Conservation (phyloP, 1,284 basidiomycete species). For the Austropuccinia psidii region DNA sequence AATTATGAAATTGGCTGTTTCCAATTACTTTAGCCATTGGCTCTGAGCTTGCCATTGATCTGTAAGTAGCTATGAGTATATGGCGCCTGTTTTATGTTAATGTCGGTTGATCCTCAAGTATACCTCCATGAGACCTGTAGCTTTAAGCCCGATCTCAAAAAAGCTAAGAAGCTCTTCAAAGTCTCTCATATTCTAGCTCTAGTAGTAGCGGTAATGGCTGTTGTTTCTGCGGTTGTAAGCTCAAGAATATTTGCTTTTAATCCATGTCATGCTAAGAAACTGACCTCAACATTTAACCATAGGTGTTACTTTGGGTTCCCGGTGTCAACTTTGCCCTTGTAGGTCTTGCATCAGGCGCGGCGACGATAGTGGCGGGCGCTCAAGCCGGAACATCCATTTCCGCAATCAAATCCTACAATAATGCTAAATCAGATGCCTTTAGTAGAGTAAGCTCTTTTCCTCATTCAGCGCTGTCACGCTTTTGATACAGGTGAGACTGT, state of each 20-base stretch:
- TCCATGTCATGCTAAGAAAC: neutral
- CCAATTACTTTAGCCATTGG: neutral
- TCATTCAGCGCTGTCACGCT: neutral
- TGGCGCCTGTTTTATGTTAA: neutral
- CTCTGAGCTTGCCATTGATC: constrained; percentile 17
- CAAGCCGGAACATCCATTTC: neutral
- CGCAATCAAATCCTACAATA: neutral
- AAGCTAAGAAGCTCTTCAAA: neutral
- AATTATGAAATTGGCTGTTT: too few species aligned
- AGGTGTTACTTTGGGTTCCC: neutral
- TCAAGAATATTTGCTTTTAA: too few species aligned
- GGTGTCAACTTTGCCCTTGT: neutral
- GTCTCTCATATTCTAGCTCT: neutral
- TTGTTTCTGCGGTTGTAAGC: neutral
- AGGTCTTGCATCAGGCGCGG: neutral
- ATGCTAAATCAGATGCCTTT: constrained; percentile 23
- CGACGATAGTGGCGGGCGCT: neutral
- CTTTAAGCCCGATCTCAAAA: neutral
- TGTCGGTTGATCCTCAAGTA: neutral
- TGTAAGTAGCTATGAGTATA: neutral
- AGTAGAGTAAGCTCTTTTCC: neutral
- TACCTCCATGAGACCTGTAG: neutral
- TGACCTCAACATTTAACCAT: neutral
- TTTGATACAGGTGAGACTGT: neutral
- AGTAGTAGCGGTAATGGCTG: neutral